Conservation (phyloP, 2,329 filamentous ascomycete species). For the Ophiocordyceps camponoti-rufipedis region DNA sequence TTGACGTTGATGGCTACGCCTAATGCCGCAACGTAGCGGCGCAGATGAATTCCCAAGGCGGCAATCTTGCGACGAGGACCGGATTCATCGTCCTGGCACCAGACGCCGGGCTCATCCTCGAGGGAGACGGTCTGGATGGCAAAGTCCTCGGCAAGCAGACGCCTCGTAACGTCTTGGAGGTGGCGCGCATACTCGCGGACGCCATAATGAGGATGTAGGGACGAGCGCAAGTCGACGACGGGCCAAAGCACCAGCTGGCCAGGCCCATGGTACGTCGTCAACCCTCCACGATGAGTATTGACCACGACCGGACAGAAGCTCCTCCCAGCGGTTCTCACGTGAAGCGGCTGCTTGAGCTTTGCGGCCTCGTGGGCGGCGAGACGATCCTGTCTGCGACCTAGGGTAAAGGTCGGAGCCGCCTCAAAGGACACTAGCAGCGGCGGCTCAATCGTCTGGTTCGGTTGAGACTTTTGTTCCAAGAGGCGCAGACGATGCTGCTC, state of each 20-base stretch:
- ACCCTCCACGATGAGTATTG: conserved; percentile 64
- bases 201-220: conserved; percentile 36
- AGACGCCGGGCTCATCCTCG: conserved; percentile 73
- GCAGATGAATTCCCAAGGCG: conserved; percentile 78
- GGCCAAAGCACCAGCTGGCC: conserved; percentile 90
- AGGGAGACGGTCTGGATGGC: conserved; percentile 38
- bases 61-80: conserved; percentile 52
- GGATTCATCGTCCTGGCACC: conserved; percentile 28
- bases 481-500: conserved; percentile 15
- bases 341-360: conserved; percentile 23
- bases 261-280: conserved; percentile 89
- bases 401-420: conserved; percentile 70
- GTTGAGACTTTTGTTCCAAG: conserved; percentile 15
- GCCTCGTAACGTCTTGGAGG: conserved; percentile 60
- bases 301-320: conserved; percentile 39
- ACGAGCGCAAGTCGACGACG: conserved; percentile 57
- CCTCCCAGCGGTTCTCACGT: conserved; percentile 14
- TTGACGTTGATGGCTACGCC: conserved; percentile 68
- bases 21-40: conserved; percentile 66
- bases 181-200: conserved; percentile 62
- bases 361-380: conserved; percentile 26
- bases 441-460: conserved; percentile 6
- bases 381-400: conserved; percentile 59
- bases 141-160: conserved; percentile 36
- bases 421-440: conserved; percentile 64